Conservation (phyloP, 305 asterid genomes). For the Ilex paraguariensis region DNA sequence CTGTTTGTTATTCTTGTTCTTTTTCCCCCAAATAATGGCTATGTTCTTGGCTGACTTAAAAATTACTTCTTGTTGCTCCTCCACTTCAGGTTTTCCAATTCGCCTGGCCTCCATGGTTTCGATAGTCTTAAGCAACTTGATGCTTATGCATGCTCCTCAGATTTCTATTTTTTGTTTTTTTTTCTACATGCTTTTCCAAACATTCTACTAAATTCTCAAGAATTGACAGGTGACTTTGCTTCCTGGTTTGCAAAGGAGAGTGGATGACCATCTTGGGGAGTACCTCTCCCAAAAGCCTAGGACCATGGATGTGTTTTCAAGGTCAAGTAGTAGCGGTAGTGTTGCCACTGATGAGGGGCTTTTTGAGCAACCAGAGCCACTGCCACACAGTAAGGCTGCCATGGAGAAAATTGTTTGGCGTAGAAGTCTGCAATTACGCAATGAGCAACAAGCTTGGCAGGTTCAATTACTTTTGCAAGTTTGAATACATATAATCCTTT, state of each 20-base stretch:
- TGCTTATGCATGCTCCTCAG: neutral
- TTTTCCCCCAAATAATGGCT: neutral
- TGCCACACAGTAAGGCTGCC: conserved; percentile 44
- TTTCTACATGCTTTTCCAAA: conserved; percentile 9
- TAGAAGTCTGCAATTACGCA: conserved; percentile 59
- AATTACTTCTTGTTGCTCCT: conserved; percentile 6
- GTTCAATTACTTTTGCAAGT: conserved; percentile 29
- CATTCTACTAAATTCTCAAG: conserved; percentile 14
- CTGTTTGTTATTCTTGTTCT: neutral
- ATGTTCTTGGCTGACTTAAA: neutral
- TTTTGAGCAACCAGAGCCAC: conserved; percentile 67
- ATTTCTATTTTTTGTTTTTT: conserved; percentile 3
- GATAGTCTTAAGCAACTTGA: neutral
- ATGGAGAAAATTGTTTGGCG: conserved; percentile 47
- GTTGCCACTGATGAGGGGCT: conserved; percentile 66
- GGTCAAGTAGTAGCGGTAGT: conserved; percentile 56
- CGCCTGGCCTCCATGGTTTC: neutral
- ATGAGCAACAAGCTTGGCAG: conserved; percentile 82
- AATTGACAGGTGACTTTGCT: conserved; percentile 66
- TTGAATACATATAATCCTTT: conserved; percentile 9
- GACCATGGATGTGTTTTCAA: conserved; percentile 40
- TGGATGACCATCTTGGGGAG: conserved; percentile 44
- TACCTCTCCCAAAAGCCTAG: conserved; percentile 58
- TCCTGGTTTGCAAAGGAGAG: conserved; percentile 59
- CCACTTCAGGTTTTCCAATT: neutral